Conservation (phyloP, 768 basidiomycete species). For the Xerocomellus amylosporus region DNA sequence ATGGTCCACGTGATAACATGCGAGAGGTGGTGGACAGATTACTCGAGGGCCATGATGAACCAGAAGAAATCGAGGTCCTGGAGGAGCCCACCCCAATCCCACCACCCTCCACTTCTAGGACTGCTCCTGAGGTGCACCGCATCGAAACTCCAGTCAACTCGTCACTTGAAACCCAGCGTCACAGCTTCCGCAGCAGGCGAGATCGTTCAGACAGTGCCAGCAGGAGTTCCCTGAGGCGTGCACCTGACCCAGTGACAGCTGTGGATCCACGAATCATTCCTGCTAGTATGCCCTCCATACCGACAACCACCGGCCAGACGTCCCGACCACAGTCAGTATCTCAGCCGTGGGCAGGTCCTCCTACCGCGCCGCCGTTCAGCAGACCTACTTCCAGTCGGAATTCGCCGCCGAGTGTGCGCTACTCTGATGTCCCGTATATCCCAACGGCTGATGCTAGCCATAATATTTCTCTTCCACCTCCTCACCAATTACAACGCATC, state of each 20-base stretch:
- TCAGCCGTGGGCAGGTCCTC: slow-evolving; percentile 19
- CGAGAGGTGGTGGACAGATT: slow-evolving; percentile 25
- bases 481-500: slow-evolving; percentile 42
- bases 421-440: slow-evolving; percentile 41
- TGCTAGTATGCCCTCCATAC: slow-evolving; percentile 5
- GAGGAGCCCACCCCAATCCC: slow-evolving; percentile 14
- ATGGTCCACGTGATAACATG: slow-evolving; percentile 17
- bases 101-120: slow-evolving; percentile 11
- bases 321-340: slow-evolving; percentile 16
- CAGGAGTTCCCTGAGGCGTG: slow-evolving; percentile 14
- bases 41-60: slow-evolving; percentile 23
- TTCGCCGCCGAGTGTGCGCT: slow-evolving; percentile 12
- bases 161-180: slow-evolving; percentile 18
- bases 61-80: slow-evolving; percentile 23
- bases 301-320: slow-evolving; percentile 11
- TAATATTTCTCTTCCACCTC: slow-evolving; percentile 47
- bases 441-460: slow-evolving; percentile 40
- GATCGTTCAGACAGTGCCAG: slow-evolving; percentile 14
- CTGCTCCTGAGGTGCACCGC: slow-evolving; percentile 28
- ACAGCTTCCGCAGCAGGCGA: slow-evolving; percentile 19
- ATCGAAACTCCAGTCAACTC: slow-evolving; percentile 16
- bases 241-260: slow-evolving; percentile 7
- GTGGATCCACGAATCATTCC: slow-evolving; percentile 18
- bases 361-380: slow-evolving; percentile 6
- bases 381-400: slow-evolving; percentile 23